phyloP scores from a whole-genome alignment of 768 basidiomycete species.

The Amanita inopinata region DNA sequence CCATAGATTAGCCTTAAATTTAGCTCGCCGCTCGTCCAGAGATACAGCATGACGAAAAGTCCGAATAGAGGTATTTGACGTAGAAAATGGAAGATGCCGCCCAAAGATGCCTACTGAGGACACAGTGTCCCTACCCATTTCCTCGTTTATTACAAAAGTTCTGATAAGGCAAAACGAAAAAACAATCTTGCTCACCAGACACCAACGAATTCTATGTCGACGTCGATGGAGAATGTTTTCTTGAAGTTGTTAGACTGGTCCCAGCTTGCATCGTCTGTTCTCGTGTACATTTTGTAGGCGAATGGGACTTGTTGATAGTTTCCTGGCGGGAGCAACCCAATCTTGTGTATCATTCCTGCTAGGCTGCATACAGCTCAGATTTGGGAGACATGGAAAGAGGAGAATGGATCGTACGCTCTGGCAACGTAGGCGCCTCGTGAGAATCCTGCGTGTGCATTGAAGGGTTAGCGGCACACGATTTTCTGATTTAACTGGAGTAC shows the following conservation, averaged over 20 bases:
- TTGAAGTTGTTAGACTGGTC: conserved; percentile 26
- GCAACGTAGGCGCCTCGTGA: conserved; percentile 16
- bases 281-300: conserved; percentile 11
- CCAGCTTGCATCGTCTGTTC: conserved; percentile 14
- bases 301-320: conserved; percentile 11
- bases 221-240: conserved; percentile 30
- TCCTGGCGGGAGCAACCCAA: conserved; percentile 13
- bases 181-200: conserved; percentile 28
- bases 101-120: conserved; percentile 39
- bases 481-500: not conserved
- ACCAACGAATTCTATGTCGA: conserved; percentile 41
- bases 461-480: not conserved
- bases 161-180: not conserved
- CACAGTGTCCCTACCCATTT: conserved; percentile 51
- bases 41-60: conserved; percentile 46
- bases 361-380: conserved; percentile 7
- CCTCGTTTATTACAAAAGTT: too few species aligned
- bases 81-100: conserved; percentile 35
- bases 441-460: conserved; percentile 11
- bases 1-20: conserved; percentile 39
- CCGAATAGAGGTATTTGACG: conserved; percentile 33
- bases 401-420: conserved; percentile 8
- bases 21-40: conserved; percentile 44
- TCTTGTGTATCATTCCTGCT: conserved; percentile 14
- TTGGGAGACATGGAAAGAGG: too few species aligned